Evolutionary conservation across 805 yeast species (phyloP).

Genomic region (Millerozyma miso): DNA sequence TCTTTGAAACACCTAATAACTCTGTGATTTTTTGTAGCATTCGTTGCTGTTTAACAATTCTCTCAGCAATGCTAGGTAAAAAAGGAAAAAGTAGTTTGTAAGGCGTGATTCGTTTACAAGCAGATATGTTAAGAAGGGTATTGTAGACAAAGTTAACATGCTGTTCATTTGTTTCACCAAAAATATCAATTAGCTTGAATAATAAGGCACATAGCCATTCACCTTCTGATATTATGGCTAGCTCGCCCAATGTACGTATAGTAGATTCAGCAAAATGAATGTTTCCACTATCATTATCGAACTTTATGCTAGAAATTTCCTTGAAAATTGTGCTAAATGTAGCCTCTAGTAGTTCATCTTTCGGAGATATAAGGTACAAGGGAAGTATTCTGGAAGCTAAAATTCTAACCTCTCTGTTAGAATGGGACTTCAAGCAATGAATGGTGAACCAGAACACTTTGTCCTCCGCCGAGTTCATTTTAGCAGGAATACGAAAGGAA

Average conservation of each 20-base stretch:
- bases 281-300: slow-evolving; percentile 20
- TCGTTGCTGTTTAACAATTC: slow-evolving; percentile 55
- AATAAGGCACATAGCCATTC: slow-evolving; percentile 65
- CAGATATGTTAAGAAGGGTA: slow-evolving; percentile 56
- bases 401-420: slow-evolving; percentile 53
- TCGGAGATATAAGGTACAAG: slow-evolving; percentile 37
- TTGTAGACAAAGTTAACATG: slow-evolving; percentile 67
- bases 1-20: slow-evolving; percentile 57
- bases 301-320: slow-evolving; percentile 38
- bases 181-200: slow-evolving; percentile 58
- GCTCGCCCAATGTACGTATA: slow-evolving; percentile 57
- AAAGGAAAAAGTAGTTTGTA: slow-evolving; percentile 80
- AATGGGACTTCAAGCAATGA: slow-evolving; percentile 31
- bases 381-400: slow-evolving; percentile 53
- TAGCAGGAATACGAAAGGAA: slow-evolving; percentile 48
- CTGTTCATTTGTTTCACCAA: slow-evolving; percentile 63
- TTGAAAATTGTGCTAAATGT: slow-evolving; percentile 43
- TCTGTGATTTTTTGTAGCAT: slow-evolving; percentile 60
- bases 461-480: slow-evolving; percentile 11
- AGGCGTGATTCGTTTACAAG: slow-evolving; percentile 55
- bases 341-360: slow-evolving; percentile 33
- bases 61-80: slow-evolving; percentile 65
- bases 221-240: slow-evolving; percentile 60
- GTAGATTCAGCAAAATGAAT: slow-evolving; percentile 55
- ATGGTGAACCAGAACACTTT: slow-evolving; percentile 39